Evolutionary conservation across 1,284 basidiomycete genomes (phyloP), one percentile per base, ranked within the genome.

Genomic region (Leccinum insolens): DNA sequence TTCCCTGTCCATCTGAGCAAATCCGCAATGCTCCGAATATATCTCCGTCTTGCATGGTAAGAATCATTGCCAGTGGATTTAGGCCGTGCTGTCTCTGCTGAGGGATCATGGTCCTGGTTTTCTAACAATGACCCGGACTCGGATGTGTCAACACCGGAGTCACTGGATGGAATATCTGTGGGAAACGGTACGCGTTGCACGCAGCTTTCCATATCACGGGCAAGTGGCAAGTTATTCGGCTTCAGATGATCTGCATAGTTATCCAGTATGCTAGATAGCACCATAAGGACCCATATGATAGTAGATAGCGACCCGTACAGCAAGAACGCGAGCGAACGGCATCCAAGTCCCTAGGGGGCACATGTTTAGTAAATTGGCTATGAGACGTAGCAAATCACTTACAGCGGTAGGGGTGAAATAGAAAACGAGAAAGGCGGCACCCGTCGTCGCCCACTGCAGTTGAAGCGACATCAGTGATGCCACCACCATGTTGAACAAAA

Each of bases 381-480:
- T 39, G 12, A 14, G 12, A 39, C 37, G 9, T 25, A 58, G 12
- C 15, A 46, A 62, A 2, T 49, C 4, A 70, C 74, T 65, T n/a
- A 76, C 76, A 3, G 64, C 28, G 1, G 83, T 82, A 3, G 83
- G 83, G 2, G 81, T 84, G 59, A 75, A 80, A 70, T 71, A 81
- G 7, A 34, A 34, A 34, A 34, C 31, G 31, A 34, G 31, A 34
- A 34, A 34, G 3, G 31, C 31, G 3, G 31, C 31, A 34, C 31
- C 31, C 31, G 31, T 34, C 31, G 31, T 34, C 31, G 2, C 31
- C 31, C 31, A 34, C 31, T 34, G 31, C 3, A 34, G 31, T 1
- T 9, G 31, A 1, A 34, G 31, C 1, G 31, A 34, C 31, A 34
- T 3, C 31, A 34, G 31, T 34, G 31, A 34, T 34, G 31, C 31